Conservation (phyloP, 768 basidiomycete species). For the Russula abietina region DNA sequence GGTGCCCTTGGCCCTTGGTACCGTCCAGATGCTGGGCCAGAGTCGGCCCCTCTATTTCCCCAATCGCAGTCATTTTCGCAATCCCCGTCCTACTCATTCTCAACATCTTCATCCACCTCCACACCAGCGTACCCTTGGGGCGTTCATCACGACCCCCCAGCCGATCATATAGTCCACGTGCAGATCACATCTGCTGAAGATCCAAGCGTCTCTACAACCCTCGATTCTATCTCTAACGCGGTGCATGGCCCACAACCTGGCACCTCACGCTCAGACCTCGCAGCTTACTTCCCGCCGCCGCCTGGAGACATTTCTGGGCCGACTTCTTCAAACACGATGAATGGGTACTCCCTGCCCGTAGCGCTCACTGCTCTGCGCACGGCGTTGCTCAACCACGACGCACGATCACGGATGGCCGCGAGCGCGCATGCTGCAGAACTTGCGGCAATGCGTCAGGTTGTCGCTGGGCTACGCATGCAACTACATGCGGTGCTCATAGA, state of each 20-base stretch:
- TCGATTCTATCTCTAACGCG: background rate
- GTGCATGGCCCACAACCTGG: background rate
- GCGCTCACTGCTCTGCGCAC: slow-evolving; percentile 14
- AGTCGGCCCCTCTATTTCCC: background rate
- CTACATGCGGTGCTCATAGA: slow-evolving; percentile 25
- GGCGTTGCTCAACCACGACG: slow-evolving; percentile 23
- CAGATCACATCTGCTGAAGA: slow-evolving; percentile 4
- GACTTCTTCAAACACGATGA: background rate
- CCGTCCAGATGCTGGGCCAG: slow-evolving; percentile 30
- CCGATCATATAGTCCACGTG: slow-evolving; percentile 8
- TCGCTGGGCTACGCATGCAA: slow-evolving; percentile 23
- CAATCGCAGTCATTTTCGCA: background rate
- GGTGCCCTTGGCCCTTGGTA: slow-evolving; percentile 65
- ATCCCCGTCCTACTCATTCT: background rate
- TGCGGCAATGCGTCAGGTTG: slow-evolving; percentile 23
- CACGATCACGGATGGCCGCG: slow-evolving; percentile 20
- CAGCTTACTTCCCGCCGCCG: slow-evolving; percentile 23
- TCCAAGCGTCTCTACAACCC: background rate
- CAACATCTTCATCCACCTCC: slow-evolving; percentile 1
- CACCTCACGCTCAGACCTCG: slow-evolving; percentile 16
- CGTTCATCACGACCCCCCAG: slow-evolving; percentile 3
- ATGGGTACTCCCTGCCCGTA: slow-evolving; percentile 5
- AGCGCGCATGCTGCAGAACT: slow-evolving; percentile 22
- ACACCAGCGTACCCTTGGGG: background rate
- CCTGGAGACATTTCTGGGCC: background rate